Base-by-base conservation (phyloP, 805 yeast species). In the Candida montana region DNA sequence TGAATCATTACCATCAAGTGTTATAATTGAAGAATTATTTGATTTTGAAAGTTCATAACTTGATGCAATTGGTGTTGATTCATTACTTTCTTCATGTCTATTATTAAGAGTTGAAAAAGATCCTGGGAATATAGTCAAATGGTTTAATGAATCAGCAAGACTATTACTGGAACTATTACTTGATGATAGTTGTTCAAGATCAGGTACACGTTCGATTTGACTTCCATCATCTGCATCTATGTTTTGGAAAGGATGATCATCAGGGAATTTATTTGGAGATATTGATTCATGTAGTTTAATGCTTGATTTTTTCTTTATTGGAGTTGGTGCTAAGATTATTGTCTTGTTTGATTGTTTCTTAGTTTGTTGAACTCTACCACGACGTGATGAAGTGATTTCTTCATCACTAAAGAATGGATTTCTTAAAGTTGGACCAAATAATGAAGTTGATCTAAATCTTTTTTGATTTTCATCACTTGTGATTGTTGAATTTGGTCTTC, bases 161-260 rank as follows among this genome's bases (percentile, higher is more conserved):
- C 52, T 46, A 24, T 47, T 49, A 6, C 49, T 40, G 3, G 59
- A 55, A 10, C 58, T 53, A 40, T 52, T 55, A 28, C 48, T 54
- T 8, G 61, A 57, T 16, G 59, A 57, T 3, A 55, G 18, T 29
- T 46, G 52, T 10, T 48, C 48, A 13, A 56, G 32, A 4, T 54
- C 61, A 9, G 61, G 59, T 6, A 55, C 53, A 12, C 28, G 16
- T 27, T 39, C 42, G 7, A 11, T 17, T 27, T 21, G 31, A 15
- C 18, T 48, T 1, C 61, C 61, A 39, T 57, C 61, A 36, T 55
- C 53, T 21, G 42, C 52, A 33, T 57, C 58, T 20, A 57, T 48
- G 39, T 57, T 57, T 37, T 50, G 55, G 35, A 47, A 57, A 9
- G 21, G 13, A 26, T 26, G 21, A 17, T 33, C 33, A 38, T 21